A percentile compares a stretch with the other conserved stretches of the same genome.
Conservation (phyloP, 225 moss, liverwort and hornwort species). For the Marchantia paleacea region DNA sequence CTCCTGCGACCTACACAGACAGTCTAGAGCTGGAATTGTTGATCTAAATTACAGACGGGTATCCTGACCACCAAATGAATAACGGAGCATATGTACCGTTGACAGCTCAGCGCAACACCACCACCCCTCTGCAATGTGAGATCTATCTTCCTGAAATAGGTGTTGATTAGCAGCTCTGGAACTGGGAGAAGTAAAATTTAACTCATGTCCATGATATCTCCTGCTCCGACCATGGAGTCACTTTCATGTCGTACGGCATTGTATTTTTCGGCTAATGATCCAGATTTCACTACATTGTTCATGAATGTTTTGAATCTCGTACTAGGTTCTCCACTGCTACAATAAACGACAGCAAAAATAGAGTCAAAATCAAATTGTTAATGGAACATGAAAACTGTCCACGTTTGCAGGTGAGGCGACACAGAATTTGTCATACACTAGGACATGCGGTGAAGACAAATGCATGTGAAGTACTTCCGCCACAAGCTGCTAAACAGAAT, state of each 20-base stretch:
- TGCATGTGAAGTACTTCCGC: no score
- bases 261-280: slow-evolving; percentile 93
- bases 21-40: slow-evolving; percentile 12
- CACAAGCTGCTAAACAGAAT: no score
- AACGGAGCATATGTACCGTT: slow-evolving; percentile 10
- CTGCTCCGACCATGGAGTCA: slow-evolving; percentile 73
- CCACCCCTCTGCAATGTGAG: slow-evolving; percentile 5
- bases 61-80: slow-evolving; percentile 2
- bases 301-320: slow-evolving; percentile 96
- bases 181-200: slow-evolving; percentile 1
- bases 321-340: slow-evolving; percentile 93
- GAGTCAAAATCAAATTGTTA: slow-evolving; percentile 8
- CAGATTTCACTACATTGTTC: slow-evolving; percentile 95
- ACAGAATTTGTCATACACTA: no score
- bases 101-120: slow-evolving; percentile 6
- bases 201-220: slow-evolving; percentile 93
- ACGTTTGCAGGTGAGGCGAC: no score
- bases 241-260: slow-evolving; percentile 99
- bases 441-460: no score
- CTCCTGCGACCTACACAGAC: not conserved
- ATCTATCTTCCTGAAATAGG: slow-evolving; percentile 1
- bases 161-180: slow-evolving; percentile 5
- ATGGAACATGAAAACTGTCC: not conserved
- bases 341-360: slow-evolving; percentile 9
- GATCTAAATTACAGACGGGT: slow-evolving; percentile 18